Evolutionary conservation across 306 rosid species (phyloP), one percentile per base, ranked within the genome.

Genomic region (Parietaria judaica): DNA sequence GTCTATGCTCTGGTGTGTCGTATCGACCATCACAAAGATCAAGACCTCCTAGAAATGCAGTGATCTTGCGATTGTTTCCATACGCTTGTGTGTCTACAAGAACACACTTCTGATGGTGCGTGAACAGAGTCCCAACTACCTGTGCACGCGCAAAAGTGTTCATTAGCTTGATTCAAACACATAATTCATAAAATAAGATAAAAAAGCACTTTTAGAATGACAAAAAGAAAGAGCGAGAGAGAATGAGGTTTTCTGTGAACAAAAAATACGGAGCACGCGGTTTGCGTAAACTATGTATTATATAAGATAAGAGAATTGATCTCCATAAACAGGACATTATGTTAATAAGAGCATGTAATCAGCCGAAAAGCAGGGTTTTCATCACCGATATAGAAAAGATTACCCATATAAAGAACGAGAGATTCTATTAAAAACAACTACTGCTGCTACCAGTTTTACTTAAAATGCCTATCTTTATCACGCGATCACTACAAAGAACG

Each of bases 1-100:
- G 80, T 31, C 94, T 83, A 79, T 94, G 99, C 77, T 88, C 81
- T 4, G 99, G 97, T 7, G 99, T 94, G 73, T 88, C 99, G 60
- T 88, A 94, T n/a, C 99, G 95, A 67, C 97, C 99, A 70, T 88
- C 94, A 76, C 99, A 94, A 14, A 88, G 70, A 78, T 94, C 97
- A 69, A 94, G 83, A 65, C 99, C 99, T 74, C 99, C 99, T 57
- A 86, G 16, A 82, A 94, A 94, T 60, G 94, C 66, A 67, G 97
- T 84, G 72, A 94, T 78, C 83, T 78, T 94, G 47, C 97, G 70
- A 54, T 86, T 63, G 78, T 86, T 88, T 55, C 97, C 95, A 58
- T 14, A 7, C 54, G 84, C 94, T 55, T 88, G 99, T 49, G 99
- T 78, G 70, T 94, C 99, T 61, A 94, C 84, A 35, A 94, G 75